A percentile compares a stretch with the other conserved stretches of the same genome.
These are phyloP conservation scores for Termitomyces sp. DNA, from an alignment of 768 basidiomycete species.

Conservation along the genomic window DNA sequence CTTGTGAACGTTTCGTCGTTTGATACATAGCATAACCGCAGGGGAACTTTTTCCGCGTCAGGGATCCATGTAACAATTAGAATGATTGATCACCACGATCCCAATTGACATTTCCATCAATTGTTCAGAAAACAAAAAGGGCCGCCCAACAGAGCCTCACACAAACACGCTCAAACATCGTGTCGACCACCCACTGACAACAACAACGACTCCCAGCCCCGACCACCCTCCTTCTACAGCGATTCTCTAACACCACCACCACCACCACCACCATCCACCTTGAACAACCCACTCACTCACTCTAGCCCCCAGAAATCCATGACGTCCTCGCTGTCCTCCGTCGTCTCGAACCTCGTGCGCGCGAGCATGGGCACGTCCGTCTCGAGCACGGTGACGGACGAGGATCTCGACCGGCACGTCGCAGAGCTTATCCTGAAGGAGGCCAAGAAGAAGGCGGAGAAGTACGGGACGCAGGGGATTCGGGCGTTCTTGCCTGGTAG, in stretches of 20 bases:
- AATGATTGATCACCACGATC: no score
- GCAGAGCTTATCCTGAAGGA: conserved; percentile 89
- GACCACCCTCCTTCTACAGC: not conserved
- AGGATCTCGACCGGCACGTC: conserved; percentile 88
- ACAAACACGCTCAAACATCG: conserved; percentile 15
- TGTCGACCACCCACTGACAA: not conserved
- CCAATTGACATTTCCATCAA: no score
- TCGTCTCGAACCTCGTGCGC: conserved; percentile 74
- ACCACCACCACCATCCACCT: not conserved
- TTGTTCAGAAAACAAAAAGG: not conserved
- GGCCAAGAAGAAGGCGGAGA: conserved; percentile 86
- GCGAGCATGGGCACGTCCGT: conserved; percentile 72
- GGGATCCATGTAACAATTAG: no score
- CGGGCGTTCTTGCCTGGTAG: conserved; percentile 63
- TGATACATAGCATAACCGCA: no score
- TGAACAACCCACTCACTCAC: no score
- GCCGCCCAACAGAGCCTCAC: not conserved
- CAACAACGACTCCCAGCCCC: not conserved
- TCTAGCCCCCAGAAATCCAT: not conserved
- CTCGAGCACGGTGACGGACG: conserved; percentile 56
- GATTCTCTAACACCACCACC: not conserved
- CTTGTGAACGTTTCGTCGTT: no score
- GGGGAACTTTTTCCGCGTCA: no score
- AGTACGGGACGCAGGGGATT: conserved; percentile 72
- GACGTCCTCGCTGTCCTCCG: conserved; percentile 70